Evolutionary conservation across 257 asterid species (phyloP).

Genomic region (Scutellaria galericulata): DNA sequence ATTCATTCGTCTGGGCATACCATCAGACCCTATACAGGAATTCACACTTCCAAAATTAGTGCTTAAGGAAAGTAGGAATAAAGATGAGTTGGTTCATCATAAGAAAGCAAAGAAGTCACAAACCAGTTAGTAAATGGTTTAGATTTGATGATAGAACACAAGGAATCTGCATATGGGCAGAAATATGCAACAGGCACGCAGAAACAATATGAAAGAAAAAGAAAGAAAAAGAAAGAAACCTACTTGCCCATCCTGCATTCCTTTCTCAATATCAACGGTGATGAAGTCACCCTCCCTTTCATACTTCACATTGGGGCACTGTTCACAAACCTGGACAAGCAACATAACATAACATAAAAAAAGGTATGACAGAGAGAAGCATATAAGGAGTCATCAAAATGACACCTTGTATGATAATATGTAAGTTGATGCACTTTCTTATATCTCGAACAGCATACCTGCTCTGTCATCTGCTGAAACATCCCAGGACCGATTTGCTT

Average conservation of each 20-base stretch:
- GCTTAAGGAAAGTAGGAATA: neutral
- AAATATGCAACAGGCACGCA: neutral
- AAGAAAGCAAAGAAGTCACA: neutral
- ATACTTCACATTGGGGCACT: constrained; percentile 93
- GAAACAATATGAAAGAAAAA: neutral
- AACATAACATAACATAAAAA: constrained; percentile 6
- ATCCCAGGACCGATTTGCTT: constrained; percentile 99
- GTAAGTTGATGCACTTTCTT: constrained; percentile 5
- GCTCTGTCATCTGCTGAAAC: constrained; percentile 99
- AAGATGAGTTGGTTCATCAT: constrained; percentile 7
- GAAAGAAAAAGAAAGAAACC: constrained; percentile 22
- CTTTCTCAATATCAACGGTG: constrained; percentile 97
- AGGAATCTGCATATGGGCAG: neutral
- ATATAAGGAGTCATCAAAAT: constrained; percentile 12
- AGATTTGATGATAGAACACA: neutral
- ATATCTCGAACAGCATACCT: constrained; percentile 49
- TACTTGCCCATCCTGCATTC: constrained; percentile 98
- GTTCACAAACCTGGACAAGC: constrained; percentile 81
- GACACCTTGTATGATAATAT: neutral
- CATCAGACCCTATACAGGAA: constrained; percentile 2
- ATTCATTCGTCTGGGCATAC: neutral
- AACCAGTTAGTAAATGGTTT: neutral
- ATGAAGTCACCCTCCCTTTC: constrained; percentile 90
- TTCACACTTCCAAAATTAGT: neutral
- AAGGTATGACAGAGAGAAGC: constrained; percentile 11